Base-by-base conservation (phyloP, 140 eudicot genomes). In the Cichorium intybus region DNA sequence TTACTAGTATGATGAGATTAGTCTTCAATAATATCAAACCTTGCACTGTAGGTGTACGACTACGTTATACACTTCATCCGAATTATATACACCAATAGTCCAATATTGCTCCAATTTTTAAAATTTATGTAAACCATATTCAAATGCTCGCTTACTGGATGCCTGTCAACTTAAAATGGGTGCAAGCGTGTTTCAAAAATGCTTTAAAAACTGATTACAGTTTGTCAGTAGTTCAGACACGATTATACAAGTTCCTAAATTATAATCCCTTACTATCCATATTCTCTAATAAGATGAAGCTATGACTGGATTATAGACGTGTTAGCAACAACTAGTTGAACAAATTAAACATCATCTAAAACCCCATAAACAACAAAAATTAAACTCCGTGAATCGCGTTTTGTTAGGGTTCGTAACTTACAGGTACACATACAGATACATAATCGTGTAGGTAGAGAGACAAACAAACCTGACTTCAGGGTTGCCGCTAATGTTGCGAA, bases 401-500 rank as follows among this genome's bases (percentile, higher is more conserved):
- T 43, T 48, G n/a, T 49, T 64, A 21, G 1, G 18, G 69, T 20
- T 27, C 20, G 7, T 34, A 18, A 20, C 2, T 16, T 68, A 18
- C 28, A 66, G 29, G 21, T 24, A 7, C 64, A 24, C 10, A 39
- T 20, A 68, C 15, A 64, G 24, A 46, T 16, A 62, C 2, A 33
- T 20, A 24, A 2, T 24, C 33, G 48, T 50, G 21, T 1, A 24
- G 12, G 9, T 24, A 60, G 64, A 62, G 20, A 24, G 21, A 29
- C 59, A 45, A 0, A 56, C 34, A 48, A 10, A 91, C 97, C 97
- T 87, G 82, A 91, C 97, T 91, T 91, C 97, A 75, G 97, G 97
- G 23, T 91, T 91, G 70, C 76, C 77, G 24, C 82, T 67, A 49
- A 91, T 91, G 72, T 91, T 87, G 23, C 97, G 95, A 69, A 91